phyloP scores from a whole-genome alignment of 345 rosid genomes.

The Eucalyptus tenuipes region DNA sequence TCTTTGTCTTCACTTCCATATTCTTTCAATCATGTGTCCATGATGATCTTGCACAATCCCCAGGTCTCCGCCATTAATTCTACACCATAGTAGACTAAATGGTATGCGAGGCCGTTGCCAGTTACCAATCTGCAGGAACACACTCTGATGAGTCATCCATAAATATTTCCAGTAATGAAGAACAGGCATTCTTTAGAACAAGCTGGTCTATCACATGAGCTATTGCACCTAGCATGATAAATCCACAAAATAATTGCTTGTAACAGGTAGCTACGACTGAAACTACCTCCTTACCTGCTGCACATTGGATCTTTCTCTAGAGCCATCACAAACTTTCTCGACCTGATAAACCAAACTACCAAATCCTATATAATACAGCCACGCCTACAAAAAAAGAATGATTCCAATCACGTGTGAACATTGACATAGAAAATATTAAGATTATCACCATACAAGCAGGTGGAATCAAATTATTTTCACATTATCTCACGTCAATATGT shows the following conservation, averaged over 20 bases:
- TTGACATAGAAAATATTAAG: too few species aligned
- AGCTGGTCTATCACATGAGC: neutral
- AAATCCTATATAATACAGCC: constrained; percentile 41
- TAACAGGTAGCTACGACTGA: neutral
- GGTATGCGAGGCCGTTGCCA: constrained; percentile 56
- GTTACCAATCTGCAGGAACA: constrained; percentile 38
- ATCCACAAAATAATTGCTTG: neutral
- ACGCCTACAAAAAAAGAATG: constrained; percentile 21
- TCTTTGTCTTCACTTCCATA: constrained; percentile 43
- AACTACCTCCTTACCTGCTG: constrained; percentile 36
- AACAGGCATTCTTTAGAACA: neutral
- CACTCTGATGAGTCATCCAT: neutral
- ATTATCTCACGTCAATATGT: too few species aligned
- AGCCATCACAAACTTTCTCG: constrained; percentile 69
- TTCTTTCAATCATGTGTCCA: constrained; percentile 19
- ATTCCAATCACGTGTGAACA: neutral
- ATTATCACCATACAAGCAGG: neutral
- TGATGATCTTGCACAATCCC: constrained; percentile 59
- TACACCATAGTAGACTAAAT: constrained; percentile 51
- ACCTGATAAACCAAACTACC: constrained; percentile 34
- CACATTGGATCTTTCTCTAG: constrained; percentile 76
- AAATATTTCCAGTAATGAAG: neutral
- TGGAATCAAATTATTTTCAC: too few species aligned
- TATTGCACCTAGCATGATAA: too few species aligned
- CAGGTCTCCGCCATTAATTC: constrained; percentile 33